phyloP scores from a whole-genome alignment of 2,329 filamentous ascomycete species.

The Nannizziopsis barbatae region DNA sequence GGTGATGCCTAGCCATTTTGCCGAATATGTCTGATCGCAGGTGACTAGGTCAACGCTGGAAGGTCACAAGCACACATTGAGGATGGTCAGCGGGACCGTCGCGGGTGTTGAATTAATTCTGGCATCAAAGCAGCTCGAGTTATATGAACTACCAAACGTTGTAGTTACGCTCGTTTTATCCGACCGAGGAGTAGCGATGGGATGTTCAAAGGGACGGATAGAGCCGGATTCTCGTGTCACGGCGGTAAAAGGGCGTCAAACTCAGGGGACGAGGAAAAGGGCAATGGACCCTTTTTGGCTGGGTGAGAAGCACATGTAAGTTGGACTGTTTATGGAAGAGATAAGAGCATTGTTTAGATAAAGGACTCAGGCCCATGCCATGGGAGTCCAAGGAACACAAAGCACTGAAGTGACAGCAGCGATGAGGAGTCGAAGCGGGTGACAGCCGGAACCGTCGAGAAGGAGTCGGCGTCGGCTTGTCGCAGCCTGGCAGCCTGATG shows the following conservation, averaged over 20 bases:
- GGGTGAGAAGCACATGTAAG: constrained; percentile 7
- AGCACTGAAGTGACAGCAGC: background rate
- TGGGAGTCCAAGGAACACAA: background rate
- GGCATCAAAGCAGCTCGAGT: background rate
- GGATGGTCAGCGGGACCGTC: background rate
- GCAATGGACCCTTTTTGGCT: constrained; percentile 1
- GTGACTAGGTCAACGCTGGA: background rate
- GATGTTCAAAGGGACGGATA: constrained; percentile 4
- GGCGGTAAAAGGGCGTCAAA: background rate
- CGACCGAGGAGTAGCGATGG: background rate
- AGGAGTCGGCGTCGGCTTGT: too few species aligned
- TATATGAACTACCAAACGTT: background rate
- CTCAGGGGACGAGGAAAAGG: constrained; percentile 4
- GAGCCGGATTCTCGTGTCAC: constrained; percentile 3
- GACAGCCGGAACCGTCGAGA: background rate
- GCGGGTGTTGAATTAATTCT: background rate
- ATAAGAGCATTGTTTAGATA: background rate
- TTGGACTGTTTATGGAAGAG: background rate
- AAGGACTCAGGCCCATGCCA: background rate
- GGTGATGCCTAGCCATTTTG: constrained; percentile 14
- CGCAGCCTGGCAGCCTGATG: too few species aligned
- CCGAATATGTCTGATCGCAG: background rate
- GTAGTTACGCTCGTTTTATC: background rate
- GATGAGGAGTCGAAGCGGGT: background rate
- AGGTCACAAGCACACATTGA: constrained; percentile 6